phyloP scores from a whole-genome alignment of 2,329 filamentous ascomycete genomes.

The Daldinia sp. region DNA sequence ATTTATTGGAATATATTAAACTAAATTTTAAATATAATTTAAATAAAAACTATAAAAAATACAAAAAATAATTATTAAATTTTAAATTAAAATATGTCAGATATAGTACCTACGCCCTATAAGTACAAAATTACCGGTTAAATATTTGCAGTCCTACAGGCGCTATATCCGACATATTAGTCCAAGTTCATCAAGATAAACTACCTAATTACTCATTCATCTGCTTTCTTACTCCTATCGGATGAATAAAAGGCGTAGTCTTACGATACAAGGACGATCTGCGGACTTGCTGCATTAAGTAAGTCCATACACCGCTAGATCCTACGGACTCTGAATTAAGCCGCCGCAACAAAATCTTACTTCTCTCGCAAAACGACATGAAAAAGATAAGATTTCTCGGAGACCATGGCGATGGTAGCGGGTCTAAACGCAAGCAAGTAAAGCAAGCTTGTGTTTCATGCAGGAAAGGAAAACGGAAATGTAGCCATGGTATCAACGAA shows the following conservation, averaged over 20 bases:
- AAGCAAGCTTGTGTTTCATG: constrained; percentile 17
- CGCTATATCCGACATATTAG: too few relatives aligned
- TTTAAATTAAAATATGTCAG: too few relatives aligned
- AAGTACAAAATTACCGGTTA: too few relatives aligned
- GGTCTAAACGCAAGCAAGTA: constrained; percentile 20
- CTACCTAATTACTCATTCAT: too few relatives aligned
- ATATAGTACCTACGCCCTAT: too few relatives aligned
- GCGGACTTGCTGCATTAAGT: constrained; percentile 21
- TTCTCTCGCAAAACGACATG: constrained; percentile 8
- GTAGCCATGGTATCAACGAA: not conserved
- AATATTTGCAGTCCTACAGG: too few relatives aligned
- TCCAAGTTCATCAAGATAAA: too few relatives aligned
- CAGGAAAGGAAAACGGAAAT: constrained; percentile 22
- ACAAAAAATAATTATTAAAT: too few relatives aligned
- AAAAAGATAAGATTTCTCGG: constrained; percentile 25
- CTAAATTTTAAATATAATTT: too few relatives aligned
- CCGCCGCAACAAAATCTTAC: not conserved
- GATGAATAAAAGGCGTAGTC: not conserved
- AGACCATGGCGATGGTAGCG: constrained; percentile 11
- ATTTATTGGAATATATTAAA: too few relatives aligned
- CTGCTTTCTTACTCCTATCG: too few relatives aligned
- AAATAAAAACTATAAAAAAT: too few relatives aligned
- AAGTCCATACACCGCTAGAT: constrained; percentile 18
- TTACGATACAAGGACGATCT: constrained; percentile 6
- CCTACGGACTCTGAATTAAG: constrained; percentile 4